Percentiles rank a stretch among this genome's conserved stretches.
Conservation (phyloP, 2,329 filamentous ascomycete species). For the Zymoseptoria crescenta region DNA sequence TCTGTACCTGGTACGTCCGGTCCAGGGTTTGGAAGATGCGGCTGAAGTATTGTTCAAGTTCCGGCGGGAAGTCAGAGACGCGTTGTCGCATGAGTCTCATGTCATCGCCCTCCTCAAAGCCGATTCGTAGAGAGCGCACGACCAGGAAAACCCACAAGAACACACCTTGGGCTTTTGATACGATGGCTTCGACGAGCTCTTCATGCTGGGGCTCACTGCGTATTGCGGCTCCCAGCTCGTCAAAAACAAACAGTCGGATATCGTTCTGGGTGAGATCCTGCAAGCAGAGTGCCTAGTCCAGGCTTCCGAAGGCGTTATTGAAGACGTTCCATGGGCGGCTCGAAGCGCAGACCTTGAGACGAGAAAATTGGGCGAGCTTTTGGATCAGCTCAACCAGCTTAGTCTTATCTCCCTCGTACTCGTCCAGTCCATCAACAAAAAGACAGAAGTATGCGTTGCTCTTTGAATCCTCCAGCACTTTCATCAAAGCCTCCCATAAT, state of each 20-base stretch:
- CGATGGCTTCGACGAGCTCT: slow-evolving; percentile 1
- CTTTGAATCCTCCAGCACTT: not conserved
- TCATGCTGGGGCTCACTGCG: not conserved
- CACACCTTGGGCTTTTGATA: slow-evolving; percentile 6
- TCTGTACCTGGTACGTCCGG: slow-evolving; percentile 5
- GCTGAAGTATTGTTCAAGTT: slow-evolving; percentile 10
- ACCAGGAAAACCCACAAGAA: slow-evolving; percentile 11
- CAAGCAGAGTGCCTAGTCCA: not conserved
- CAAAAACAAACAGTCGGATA: not conserved
- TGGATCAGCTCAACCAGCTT: not conserved
- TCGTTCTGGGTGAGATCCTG: slow-evolving; percentile 2
- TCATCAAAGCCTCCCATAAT: not conserved
- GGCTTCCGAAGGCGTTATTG: not conserved
- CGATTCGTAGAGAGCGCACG: slow-evolving; percentile 5
- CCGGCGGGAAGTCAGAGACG: slow-evolving; percentile 4
- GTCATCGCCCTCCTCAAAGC: slow-evolving; percentile 8
- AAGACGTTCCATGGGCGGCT: slow-evolving; percentile 9
- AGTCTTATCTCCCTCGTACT: slow-evolving; percentile 10
- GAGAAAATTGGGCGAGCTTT: not conserved
- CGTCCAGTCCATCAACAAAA: slow-evolving; percentile 18
- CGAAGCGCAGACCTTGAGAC: slow-evolving; percentile 6
- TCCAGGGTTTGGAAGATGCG: slow-evolving; percentile 9
- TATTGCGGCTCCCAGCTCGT: not conserved
- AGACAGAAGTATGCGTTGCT: slow-evolving; percentile 8
- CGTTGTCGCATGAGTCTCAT: slow-evolving; percentile 4